Percentiles rank a stretch among this genome's conserved stretches.
Evolutionary conservation across 805 yeast genomes (phyloP).

Genomic region (Teunomyces aglyptinius): DNA sequence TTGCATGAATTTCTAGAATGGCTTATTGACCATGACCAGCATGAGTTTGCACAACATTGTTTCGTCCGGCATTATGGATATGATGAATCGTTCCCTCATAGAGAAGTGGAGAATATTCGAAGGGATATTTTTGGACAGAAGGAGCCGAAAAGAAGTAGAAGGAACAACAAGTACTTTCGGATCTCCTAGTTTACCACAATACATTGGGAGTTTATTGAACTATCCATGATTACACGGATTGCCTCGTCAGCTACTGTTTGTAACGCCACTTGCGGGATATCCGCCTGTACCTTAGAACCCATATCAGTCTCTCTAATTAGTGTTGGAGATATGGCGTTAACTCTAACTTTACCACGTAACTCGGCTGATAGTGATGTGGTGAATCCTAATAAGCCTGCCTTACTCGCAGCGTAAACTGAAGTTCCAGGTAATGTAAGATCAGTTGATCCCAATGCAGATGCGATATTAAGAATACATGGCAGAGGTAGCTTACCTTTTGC

Average conservation of each 20-base stretch:
- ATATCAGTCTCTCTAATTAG: conserved; percentile 65
- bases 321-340: conserved; percentile 70
- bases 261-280: conserved; percentile 22
- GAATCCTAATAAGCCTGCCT: conserved; percentile 67
- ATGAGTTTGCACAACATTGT: conserved; percentile 12
- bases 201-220: conserved; percentile 30
- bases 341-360: conserved; percentile 52
- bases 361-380: conserved; percentile 61
- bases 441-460: conserved; percentile 58
- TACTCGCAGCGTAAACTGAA: conserved; percentile 64
- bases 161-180: not conserved
- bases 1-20: conserved; percentile 1
- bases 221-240: conserved; percentile 20
- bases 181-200: conserved; percentile 16
- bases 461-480: conserved; percentile 55
- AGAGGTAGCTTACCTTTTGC: conserved; percentile 9
- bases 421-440: conserved; percentile 49
- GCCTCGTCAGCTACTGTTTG: conserved; percentile 27
- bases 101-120: conserved; percentile 1
- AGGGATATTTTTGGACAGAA: not conserved
- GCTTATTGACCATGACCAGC: not conserved
- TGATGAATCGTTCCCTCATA: not conserved
- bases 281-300: conserved; percentile 38
- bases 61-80: conserved; percentile 12
- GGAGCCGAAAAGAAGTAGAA: not conserved